Percentiles rank a stretch among this genome's conserved stretches.
phyloP scores from a whole-genome alignment of 805 yeast species.

The Sugiyamaella marilandica region DNA sequence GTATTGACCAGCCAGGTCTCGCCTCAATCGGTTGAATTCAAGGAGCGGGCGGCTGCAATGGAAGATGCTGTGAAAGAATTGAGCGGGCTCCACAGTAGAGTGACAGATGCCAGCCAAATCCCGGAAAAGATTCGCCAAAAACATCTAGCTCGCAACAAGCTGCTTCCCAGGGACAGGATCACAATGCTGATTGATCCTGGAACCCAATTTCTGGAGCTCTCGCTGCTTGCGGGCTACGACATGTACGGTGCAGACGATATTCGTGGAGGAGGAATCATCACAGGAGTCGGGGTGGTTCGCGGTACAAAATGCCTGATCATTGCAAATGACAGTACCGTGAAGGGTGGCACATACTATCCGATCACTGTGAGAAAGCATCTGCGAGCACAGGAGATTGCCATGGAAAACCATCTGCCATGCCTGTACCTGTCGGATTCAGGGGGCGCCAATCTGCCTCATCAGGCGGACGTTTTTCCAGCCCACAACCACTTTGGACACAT shows the following conservation, averaged over 20 bases:
- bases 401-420: conserved; percentile 30
- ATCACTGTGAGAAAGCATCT: conserved; percentile 32
- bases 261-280: conserved; percentile 33
- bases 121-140: conserved; percentile 28
- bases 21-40: conserved; percentile 22
- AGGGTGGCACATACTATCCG: conserved; percentile 34
- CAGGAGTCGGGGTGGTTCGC: conserved; percentile 30
- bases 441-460: conserved; percentile 34
- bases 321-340: conserved; percentile 32
- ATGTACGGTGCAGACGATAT: conserved; percentile 30
- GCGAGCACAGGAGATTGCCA: conserved; percentile 32
- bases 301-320: conserved; percentile 30
- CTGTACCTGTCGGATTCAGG: conserved; percentile 31
- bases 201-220: conserved; percentile 29
- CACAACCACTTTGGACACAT: conserved; percentile 33
- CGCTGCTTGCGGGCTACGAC: conserved; percentile 29
- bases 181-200: conserved; percentile 30
- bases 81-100: conserved; percentile 19
- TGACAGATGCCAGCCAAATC: conserved; percentile 21
- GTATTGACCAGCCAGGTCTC: conserved; percentile 23
- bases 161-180: conserved; percentile 31
- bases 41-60: conserved; percentile 22
- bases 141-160: conserved; percentile 28
- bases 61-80: conserved; percentile 18
- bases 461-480: conserved; percentile 33